Base-by-base conservation (phyloP, 768 basidiomycete species). In the Mycena latifolia region DNA sequence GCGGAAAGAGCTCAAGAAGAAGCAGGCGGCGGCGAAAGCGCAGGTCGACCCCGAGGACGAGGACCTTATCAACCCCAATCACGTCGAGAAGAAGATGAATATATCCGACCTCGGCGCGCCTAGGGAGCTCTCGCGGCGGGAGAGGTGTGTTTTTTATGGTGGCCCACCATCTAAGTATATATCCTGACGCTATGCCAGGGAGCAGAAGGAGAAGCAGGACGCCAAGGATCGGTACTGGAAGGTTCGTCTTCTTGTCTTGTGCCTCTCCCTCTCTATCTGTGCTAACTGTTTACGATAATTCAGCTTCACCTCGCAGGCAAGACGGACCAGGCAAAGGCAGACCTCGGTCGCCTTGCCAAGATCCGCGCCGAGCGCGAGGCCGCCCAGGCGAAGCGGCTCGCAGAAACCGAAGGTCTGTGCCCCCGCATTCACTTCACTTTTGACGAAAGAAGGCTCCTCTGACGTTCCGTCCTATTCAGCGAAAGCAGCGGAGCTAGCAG, bases 181-280 rank as follows among this genome's bases (percentile, higher is more conserved):
- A 5, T 14, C 46, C n/a, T 63, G 28, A 69, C 56, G 15, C 31
- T 17, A n/a, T 48, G 39, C 11, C 66, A 96, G 96, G 69, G 96
- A 98, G 75, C 90, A 89, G 74, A 95, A 96, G 75, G 95, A 96
- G 78, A 96, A 95, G 81, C 86, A 92, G 72, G 95, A 95, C 1
- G 93, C 95, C 2, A 88, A 93, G 74, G 94, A 95, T 28, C 82
- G 86, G 27, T 97, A 97, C 77, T 90, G 90, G 90, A 94, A 96
- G 87, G 92, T 93, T 28, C 1, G 81, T 67, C n/a, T n/a, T n/a
- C n/a, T n/a, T n/a, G n/a, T 35, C 33, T 6, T 35, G 33, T 18
- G 20, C 20, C 15, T 39, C 18, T 27, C 39, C 73, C 6, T 24
- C 24, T 3, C 1, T 15, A 46, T 56, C 8, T 37, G 3, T 18